Percentiles rank a stretch among this genome's conserved stretches.
These are phyloP conservation scores for Pleurotus giganteus DNA, from an alignment of 768 basidiomycete genomes.

Conservation along the genomic window DNA sequence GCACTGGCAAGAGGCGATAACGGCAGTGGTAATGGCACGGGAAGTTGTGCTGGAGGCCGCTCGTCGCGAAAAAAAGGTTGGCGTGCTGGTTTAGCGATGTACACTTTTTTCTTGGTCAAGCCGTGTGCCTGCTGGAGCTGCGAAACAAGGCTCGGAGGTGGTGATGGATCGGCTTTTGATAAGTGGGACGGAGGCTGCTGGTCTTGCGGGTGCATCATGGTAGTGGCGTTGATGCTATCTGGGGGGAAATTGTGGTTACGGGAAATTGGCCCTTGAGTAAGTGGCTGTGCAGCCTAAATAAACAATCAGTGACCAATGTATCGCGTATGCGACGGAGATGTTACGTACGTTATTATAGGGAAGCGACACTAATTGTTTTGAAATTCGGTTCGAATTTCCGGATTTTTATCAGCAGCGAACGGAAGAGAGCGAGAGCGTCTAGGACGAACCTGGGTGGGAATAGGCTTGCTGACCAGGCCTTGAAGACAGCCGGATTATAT, in stretches of 20 bases:
- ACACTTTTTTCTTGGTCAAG: slow-evolving; percentile 67
- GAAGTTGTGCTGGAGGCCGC: slow-evolving; percentile 33
- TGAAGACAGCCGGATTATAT: slow-evolving; percentile 44
- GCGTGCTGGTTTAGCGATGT: slow-evolving; percentile 47
- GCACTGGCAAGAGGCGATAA: slow-evolving; percentile 14
- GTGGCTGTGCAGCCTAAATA: slow-evolving; percentile 3
- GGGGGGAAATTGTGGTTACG: slow-evolving; percentile 37
- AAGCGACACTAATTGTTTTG: slow-evolving; percentile 7
- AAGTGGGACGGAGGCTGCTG: slow-evolving; percentile 16
- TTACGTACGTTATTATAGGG: slow-evolving; percentile 32
- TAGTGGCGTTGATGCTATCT: slow-evolving; percentile 23
- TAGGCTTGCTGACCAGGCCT: slow-evolving; percentile 21
- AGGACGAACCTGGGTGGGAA: slow-evolving; percentile 25
- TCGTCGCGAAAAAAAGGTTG: slow-evolving; percentile 57
- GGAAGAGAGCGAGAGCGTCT: slow-evolving; percentile 7
- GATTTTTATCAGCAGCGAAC: slow-evolving; percentile 8
- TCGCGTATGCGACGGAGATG: not conserved
- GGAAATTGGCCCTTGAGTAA: slow-evolving; percentile 13
- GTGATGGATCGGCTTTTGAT: slow-evolving; percentile 19
- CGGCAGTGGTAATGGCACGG: slow-evolving; percentile 27
- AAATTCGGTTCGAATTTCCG: not conserved
- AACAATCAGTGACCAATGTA: not conserved
- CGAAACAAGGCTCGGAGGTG: slow-evolving; percentile 51
- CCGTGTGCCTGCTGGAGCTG: slow-evolving; percentile 69
- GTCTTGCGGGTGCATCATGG: slow-evolving; percentile 27